These are phyloP conservation scores for Senecio squalidus DNA, from an alignment of 140 eudicot genomes.

Conservation along the genomic window DNA sequence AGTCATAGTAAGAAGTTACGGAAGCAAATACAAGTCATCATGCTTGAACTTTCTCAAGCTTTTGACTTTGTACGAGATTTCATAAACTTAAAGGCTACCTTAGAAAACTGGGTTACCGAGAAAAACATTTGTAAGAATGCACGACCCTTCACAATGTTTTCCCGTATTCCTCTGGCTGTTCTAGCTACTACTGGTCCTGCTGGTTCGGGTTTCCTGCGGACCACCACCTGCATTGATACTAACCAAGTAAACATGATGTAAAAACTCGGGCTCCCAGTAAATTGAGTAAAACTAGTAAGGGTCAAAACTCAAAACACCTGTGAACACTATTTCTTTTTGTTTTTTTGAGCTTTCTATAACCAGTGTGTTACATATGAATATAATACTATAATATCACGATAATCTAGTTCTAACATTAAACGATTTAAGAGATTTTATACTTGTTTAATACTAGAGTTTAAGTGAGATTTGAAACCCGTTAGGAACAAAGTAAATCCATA, in stretches of 20 bases:
- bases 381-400: too few relatives aligned
- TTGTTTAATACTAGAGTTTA: background rate
- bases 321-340: too few relatives aligned
- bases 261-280: conserved; percentile 31
- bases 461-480: too few relatives aligned
- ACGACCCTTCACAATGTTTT: conserved; percentile 70
- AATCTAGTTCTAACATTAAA: background rate
- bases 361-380: background rate
- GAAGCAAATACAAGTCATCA: conserved; percentile 14
- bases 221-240: conserved; percentile 70
- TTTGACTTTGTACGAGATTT: conserved; percentile 45
- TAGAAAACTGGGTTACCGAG: conserved; percentile 49
- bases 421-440: background rate
- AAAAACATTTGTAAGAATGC: conserved; percentile 60
- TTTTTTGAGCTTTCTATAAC: too few relatives aligned
- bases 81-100: conserved; percentile 44
- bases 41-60: conserved; percentile 7
- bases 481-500: too few relatives aligned
- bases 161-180: conserved; percentile 65
- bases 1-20: conserved; percentile 13
- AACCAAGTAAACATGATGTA: conserved; percentile 63
- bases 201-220: conserved; percentile 31
- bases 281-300: background rate
- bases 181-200: conserved; percentile 74
- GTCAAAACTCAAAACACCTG: background rate